Evolutionary conservation across 371 early-diverging fungal species (phyloP).

Genomic region (Blastocladiella emersonii): DNA sequence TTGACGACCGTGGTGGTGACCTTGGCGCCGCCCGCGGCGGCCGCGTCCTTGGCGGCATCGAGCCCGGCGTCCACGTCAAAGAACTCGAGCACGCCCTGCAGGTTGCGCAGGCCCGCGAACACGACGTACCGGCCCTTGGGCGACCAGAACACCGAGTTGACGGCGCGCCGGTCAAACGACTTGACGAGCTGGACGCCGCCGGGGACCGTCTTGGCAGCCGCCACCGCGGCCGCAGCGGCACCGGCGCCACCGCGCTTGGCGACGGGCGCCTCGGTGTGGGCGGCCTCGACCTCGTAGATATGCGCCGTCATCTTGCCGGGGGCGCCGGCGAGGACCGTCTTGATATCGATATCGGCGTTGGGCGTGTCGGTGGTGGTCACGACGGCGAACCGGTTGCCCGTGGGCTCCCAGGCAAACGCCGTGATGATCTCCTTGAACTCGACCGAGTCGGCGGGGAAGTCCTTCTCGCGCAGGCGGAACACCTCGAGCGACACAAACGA

Average conservation of each 20-base stretch:
- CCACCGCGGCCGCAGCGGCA: no score
- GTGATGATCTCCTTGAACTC: slow-evolving; percentile 73
- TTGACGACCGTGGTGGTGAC: slow-evolving; percentile 31
- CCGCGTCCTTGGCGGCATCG: slow-evolving; percentile 35
- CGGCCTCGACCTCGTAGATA: slow-evolving; percentile 62
- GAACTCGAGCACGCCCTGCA: slow-evolving; percentile 77
- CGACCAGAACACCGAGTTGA: slow-evolving; percentile 82
- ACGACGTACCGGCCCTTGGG: slow-evolving; percentile 90
- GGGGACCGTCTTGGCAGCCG: slow-evolving; percentile 5
- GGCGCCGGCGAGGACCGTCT: slow-evolving; percentile 32
- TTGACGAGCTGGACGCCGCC: slow-evolving; percentile 55
- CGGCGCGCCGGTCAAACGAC: slow-evolving; percentile 58
- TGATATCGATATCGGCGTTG: slow-evolving; percentile 36
- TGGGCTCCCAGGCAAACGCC: slow-evolving; percentile 89
- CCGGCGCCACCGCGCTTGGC: slow-evolving; percentile 29
- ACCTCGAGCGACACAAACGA: slow-evolving; percentile 81
- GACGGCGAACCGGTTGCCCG: slow-evolving; percentile 70
- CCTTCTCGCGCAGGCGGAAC: slow-evolving; percentile 82
- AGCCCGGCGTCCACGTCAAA: slow-evolving; percentile 76
- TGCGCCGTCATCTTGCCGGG: slow-evolving; percentile 57
- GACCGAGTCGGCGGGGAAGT: slow-evolving; percentile 85
- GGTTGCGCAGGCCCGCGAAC: slow-evolving; percentile 69
- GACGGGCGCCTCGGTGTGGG: slow-evolving; percentile 35
- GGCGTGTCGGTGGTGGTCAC: slow-evolving; percentile 58
- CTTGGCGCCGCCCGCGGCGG: no score